Evolutionary conservation across 495 filamentous ascomycete genomes (phyloP), one percentile per base, ranked within the genome.

Genomic region (Talaromyces nanjingensis): DNA sequence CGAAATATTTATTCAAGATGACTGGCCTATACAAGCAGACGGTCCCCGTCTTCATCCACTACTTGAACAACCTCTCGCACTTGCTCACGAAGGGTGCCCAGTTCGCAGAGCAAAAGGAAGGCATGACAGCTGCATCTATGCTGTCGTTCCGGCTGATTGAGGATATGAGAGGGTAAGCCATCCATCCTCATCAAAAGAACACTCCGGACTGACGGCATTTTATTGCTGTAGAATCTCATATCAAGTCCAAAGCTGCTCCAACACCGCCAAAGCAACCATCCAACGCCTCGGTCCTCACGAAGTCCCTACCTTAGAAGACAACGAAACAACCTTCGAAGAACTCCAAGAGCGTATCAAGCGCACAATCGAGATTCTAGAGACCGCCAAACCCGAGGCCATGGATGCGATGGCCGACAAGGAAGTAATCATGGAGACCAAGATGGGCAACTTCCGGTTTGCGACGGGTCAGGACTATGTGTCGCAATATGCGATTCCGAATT

Each of bases 401-500:
- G 71, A 74, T 22, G 75, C 68, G 29, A 70, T 69, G 57, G 75
- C 74, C 64, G 63, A 64, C 4, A 62, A 76, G 54, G 55, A 71
- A 25, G 60, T 79, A 33, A 63, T 67, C 60, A 63, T 77, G n/a
- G 66, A 67, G 22, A 24, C 77, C 6, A 68, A 66, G 5, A 58
- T 59, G 14, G 27, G 37, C 18, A 66, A 73, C 60, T 25, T 64
- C 9, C 63, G 65, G 2, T 67, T 73, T 56, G 58, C 58, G 20
- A 67, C 67, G 12, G 59, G 64, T 2, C 59, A 64, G 27, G 49
- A 47, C 0, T 83, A 82, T 67, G 63, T 79, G 22, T 37, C 64
- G 20, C 67, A 69, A 3, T 83, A 73, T 64, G 70, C 72, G 8
- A 2, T 81, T 14, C 82, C 86, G 39, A 85, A 88, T 65, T 76